Evolutionary conservation across 2,329 filamentous ascomycete species (phyloP), one percentile per base, ranked within the genome.

Genomic region (Calonectria ilicicola): DNA sequence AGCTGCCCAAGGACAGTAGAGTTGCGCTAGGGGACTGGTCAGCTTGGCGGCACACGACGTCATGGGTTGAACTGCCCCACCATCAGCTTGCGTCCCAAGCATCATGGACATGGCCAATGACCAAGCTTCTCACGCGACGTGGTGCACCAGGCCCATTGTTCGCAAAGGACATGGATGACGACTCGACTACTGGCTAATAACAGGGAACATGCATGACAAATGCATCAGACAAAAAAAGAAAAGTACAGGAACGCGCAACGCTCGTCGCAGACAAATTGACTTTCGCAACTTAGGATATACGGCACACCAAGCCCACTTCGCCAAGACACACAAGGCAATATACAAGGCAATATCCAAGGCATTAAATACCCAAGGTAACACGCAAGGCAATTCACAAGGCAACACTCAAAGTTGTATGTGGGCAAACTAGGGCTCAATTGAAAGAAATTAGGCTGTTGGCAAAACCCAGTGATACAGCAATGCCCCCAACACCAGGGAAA

Each of bases 401-500:
- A 64, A 58, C 26, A 63, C 53, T 17, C 19, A 19, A 9, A 44
- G 15, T 46, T 9, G 26, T 35, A 62, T n/a, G n/a, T n/a, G n/a
- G 42, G 40, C 29, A 47, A 65, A 51, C 64, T 67, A 46, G 23
- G 26, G 49, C 65, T 47, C 62, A 75, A 64, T 70, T 67, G 63
- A 70, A 56, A 65, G 42, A 63, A 62, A 65, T 63, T 65, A 63
- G 65, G 46, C 35, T 64, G 49, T 66, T 65, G 69, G 69, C 67
- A 35, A 74, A 72, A 72, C 60, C 71, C 56, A 60, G 71, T 71
- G 72, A 49, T 69, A 75, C 72, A 76, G 72, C 72, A 75, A 70
- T 53, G 69, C 64, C 74, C 71, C 74, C 70, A 78, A 78, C 71
- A 78, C 75, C 77, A 72, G 72, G 72, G 74, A 69, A 76, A 68